phyloP scores from a whole-genome alignment of 805 yeast species.

The Candida rishiriensis region DNA sequence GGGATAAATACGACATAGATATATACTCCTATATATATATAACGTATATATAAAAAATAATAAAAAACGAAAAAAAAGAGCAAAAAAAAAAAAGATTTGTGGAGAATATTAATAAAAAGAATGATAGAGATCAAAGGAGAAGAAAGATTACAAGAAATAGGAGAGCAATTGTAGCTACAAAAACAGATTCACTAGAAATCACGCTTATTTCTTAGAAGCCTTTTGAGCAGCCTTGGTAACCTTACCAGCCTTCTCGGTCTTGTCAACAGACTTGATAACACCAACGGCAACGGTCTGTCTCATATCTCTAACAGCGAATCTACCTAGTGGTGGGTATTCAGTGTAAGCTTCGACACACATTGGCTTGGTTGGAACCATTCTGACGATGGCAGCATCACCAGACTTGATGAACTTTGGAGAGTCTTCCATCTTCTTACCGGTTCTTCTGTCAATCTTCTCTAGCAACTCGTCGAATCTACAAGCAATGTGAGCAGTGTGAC shows the following conservation, averaged over 20 bases:
- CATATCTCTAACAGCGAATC: conserved; percentile 99
- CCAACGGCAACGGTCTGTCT: conserved; percentile 99
- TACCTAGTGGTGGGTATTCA: conserved; percentile 96
- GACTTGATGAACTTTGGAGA: conserved; percentile 91
- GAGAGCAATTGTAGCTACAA: conserved; percentile 29
- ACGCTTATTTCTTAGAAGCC: conserved; percentile 68
- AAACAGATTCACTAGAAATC: conserved; percentile 5
- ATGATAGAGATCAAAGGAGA: not conserved
- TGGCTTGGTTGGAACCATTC: conserved; percentile 83
- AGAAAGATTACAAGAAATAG: not conserved
- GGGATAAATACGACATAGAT: too few species aligned
- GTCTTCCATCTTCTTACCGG: conserved; percentile 88
- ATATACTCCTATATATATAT: too few species aligned
- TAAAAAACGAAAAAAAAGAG: not conserved
- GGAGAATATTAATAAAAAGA: not conserved
- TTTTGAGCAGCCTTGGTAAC: conserved; percentile 93
- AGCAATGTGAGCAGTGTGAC: conserved; percentile 92
- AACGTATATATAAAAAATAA: too few species aligned
- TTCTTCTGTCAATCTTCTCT: conserved; percentile 86
- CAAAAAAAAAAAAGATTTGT: not conserved
- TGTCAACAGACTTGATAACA: conserved; percentile 93
- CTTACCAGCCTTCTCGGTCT: conserved; percentile 82
- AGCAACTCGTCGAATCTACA: conserved; percentile 76
- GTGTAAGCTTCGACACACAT: conserved; percentile 93
- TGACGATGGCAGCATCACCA: conserved; percentile 94